phyloP scores from a whole-genome alignment of 2,329 filamentous ascomycete species.

The Fusarium guadeloupense region DNA sequence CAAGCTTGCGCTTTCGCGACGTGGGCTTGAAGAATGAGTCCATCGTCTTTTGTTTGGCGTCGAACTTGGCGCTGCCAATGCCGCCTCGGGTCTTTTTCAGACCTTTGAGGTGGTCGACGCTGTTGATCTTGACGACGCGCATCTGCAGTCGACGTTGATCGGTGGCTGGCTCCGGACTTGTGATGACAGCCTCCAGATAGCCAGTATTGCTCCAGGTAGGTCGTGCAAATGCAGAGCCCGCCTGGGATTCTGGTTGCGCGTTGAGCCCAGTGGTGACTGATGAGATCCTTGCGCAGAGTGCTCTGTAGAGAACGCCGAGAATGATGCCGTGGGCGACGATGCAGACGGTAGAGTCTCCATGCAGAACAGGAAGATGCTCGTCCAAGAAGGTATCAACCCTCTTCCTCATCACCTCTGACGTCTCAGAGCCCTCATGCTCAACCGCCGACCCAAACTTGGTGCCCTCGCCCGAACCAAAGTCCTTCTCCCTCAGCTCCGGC shows the following conservation, averaged over 20 bases:
- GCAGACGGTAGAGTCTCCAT: constrained; percentile 16
- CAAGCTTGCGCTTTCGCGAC: constrained; percentile 41
- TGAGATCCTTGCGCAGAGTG: constrained; percentile 65
- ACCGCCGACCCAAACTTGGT: constrained; percentile 58
- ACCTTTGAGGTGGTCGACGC: constrained; percentile 73
- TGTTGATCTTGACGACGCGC: constrained; percentile 71
- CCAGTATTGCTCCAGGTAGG: constrained; percentile 64
- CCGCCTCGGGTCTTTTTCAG: constrained; percentile 84
- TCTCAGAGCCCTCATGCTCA: constrained; percentile 68
- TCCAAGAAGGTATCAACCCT: constrained; percentile 75
- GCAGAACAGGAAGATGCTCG: constrained; percentile 65
- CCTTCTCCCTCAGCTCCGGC: constrained; percentile 71
- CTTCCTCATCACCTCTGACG: constrained; percentile 69
- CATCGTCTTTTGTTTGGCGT: constrained; percentile 78
- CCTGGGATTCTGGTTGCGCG: constrained; percentile 16
- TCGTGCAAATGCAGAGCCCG: constrained; percentile 25
- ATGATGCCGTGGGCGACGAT: constrained; percentile 87
- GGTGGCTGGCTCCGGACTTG: not conserved
- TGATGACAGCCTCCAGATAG: constrained; percentile 51
- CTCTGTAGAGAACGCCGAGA: constrained; percentile 73
- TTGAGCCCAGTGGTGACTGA: constrained; percentile 27
- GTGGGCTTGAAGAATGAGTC: constrained; percentile 75
- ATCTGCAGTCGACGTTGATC: constrained; percentile 43
- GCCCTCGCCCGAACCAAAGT: constrained; percentile 78
- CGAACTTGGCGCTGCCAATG: constrained; percentile 80